Base-by-base conservation (phyloP, 1,284 basidiomycete species). In the Chalciporus piperatoides region DNA sequence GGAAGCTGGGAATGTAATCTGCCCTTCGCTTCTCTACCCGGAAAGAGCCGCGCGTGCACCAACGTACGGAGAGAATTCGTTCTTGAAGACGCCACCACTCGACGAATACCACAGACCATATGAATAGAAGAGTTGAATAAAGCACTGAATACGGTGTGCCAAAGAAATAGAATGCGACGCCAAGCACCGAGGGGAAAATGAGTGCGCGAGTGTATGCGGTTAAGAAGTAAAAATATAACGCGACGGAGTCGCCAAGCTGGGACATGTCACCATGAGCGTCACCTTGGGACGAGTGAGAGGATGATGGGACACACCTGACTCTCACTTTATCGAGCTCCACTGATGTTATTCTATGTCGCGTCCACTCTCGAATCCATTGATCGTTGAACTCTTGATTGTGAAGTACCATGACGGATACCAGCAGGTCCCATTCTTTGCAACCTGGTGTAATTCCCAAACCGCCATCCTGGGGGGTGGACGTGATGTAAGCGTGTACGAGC, bases 141-240 rank as follows among this genome's bases (percentile, higher is more conserved):
- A 81, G 52, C 3, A 86, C 79, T 3, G 87, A 86, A 67, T 92
- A 96, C 0, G 81, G 78, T 7, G 76, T 77, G 15, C 80, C 79
- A 63, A 84, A 77, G 67, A 83, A 78, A 68, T 80, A 86, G 60
- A 79, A 81, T 11, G 75, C 43, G 23, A 81, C 58, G 0, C 89
- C 89, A 17, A 86, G 69, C 3, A 64, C 65, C 3, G 88, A 79
- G 4, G 88, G 86, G 51, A 90, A 80, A 14, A 85, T 60, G 30
- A 95, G 79, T 25, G 85, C 82, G 33, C 79, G 78, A 0, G 92
- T 88, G 72, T 97, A 97, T 51, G 81, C 81, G 3, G 84, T 80
- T 9, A 97, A 76, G 72, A 95, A 97, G 46, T 83, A 81, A 68
- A 95, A 97, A 71, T 97, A 97, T 23, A 95, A 79, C n/a, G 92